Conservation (phyloP, 495 filamentous ascomycete genomes). For the Cairneyella variabilis region DNA sequence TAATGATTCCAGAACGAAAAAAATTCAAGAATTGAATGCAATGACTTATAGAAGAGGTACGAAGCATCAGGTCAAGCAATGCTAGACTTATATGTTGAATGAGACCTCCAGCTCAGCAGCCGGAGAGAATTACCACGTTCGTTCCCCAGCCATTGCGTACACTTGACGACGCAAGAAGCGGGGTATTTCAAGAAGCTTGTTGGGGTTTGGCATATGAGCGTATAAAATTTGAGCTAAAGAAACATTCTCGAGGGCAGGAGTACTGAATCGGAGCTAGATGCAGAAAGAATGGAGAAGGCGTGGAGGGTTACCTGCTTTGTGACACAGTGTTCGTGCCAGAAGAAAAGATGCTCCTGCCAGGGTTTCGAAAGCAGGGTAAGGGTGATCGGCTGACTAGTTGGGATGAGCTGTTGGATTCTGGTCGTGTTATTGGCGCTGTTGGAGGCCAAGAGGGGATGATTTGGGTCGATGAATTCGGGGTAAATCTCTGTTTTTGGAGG, state of each 20-base stretch:
- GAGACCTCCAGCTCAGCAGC: neutral
- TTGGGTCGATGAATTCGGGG: too few species aligned
- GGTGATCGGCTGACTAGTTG: too few species aligned
- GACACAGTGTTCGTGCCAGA: neutral
- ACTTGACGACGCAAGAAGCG: neutral
- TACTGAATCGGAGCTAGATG: neutral
- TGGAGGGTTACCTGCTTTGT: neutral
- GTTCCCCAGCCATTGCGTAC: neutral
- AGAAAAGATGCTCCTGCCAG: neutral
- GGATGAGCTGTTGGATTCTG: too few species aligned
- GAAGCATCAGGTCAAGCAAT: neutral
- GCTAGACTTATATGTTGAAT: neutral
- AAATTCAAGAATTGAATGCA: neutral
- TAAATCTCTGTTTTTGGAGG: too few species aligned
- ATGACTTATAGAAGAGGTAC: neutral
- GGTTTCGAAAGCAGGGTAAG: neutral
- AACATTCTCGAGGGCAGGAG: too few species aligned
- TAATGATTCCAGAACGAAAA: neutral
- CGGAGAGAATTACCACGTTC: neutral
- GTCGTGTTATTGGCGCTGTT: too few species aligned
- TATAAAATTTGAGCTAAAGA: neutral
- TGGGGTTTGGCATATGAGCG: neutral
- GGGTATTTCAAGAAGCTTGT: neutral
- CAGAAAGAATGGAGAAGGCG: slow-evolving; percentile 12
- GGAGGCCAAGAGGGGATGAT: too few species aligned